phyloP scores from a whole-genome alignment of 306 rosid genomes.

The Cucurbita moschata region DNA sequence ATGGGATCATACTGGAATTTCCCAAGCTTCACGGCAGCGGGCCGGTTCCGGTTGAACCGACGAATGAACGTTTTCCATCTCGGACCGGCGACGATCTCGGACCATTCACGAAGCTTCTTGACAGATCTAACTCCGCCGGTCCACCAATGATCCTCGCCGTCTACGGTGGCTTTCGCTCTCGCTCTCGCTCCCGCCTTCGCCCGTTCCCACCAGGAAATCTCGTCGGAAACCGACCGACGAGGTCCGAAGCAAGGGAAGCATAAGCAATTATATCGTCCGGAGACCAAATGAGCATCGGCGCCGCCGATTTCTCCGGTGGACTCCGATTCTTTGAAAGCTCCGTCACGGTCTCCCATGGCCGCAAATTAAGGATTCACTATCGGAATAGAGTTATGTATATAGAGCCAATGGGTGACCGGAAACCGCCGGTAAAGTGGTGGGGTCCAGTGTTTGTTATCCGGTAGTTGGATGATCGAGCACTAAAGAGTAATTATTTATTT shows the following conservation, averaged over 20 bases:
- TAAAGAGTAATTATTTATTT: background rate
- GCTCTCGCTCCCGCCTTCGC: conserved; percentile 18
- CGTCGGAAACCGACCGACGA: conserved; percentile 16
- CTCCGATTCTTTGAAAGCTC: conserved; percentile 21
- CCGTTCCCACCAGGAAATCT: conserved; percentile 61
- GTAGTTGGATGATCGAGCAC: background rate
- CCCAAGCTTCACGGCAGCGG: conserved; percentile 29
- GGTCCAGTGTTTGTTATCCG: background rate
- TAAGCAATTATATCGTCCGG: conserved; percentile 28
- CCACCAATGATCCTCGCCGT: conserved; percentile 51
- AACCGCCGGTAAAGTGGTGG: background rate
- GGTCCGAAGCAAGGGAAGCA: conserved; percentile 51
- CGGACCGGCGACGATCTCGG: conserved; percentile 94
- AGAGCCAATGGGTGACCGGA: background rate
- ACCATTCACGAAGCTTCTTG: conserved; percentile 74
- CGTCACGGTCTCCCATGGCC: conserved; percentile 6
- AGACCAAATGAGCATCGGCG: conserved; percentile 15
- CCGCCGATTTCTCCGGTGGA: conserved; percentile 16
- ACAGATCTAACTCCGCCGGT: conserved; percentile 37
- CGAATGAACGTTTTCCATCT: conserved; percentile 89
- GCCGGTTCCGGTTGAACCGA: conserved; percentile 40
- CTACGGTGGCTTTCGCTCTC: background rate
- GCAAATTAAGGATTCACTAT: background rate
- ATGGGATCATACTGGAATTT: conserved; percentile 70
- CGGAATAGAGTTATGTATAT: conserved; percentile 7